phyloP scores from a whole-genome alignment of 2,329 filamentous ascomycete genomes.

The Magnaporthiopsis incrustans region DNA sequence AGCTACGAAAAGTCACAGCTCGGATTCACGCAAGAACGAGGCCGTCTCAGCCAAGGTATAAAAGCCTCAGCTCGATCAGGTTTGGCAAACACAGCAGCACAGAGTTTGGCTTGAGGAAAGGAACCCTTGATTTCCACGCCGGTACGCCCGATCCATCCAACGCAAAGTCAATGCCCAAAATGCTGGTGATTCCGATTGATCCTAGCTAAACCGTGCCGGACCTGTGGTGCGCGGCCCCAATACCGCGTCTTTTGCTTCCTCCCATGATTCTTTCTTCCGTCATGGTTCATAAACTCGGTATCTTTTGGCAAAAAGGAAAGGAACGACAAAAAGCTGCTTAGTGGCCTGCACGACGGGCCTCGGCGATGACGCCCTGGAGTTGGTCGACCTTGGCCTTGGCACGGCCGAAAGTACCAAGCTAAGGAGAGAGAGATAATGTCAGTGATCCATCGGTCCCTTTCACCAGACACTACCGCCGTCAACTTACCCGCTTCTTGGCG shows the following conservation, averaged over 20 bases:
- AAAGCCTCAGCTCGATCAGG: neutral
- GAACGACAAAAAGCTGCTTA: conserved; percentile 27
- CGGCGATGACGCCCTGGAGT: conserved; percentile 95
- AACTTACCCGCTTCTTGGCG: conserved; percentile 93
- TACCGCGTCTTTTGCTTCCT: neutral
- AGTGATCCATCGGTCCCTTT: neutral
- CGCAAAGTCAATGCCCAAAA: neutral
- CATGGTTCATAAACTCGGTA: neutral
- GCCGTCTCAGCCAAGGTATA: neutral
- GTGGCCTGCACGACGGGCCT: conserved; percentile 66
- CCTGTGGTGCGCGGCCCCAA: neutral
- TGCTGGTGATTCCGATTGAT: neutral
- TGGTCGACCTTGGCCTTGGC: conserved; percentile 99
- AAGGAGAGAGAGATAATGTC: conserved; percentile 17
- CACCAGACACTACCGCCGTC: neutral
- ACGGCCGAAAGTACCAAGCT: conserved; percentile 97
- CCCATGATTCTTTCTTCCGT: neutral
- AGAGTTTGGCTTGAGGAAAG: neutral
- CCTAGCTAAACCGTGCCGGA: neutral
- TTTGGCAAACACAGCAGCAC: neutral
- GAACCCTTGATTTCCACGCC: neutral
- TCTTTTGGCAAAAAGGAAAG: neutral
- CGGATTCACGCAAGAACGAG: neutral
- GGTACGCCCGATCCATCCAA: neutral
- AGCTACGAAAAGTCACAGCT: neutral